Conservation (phyloP, 441 rosid species). For the Adansonia madagascariensis region DNA sequence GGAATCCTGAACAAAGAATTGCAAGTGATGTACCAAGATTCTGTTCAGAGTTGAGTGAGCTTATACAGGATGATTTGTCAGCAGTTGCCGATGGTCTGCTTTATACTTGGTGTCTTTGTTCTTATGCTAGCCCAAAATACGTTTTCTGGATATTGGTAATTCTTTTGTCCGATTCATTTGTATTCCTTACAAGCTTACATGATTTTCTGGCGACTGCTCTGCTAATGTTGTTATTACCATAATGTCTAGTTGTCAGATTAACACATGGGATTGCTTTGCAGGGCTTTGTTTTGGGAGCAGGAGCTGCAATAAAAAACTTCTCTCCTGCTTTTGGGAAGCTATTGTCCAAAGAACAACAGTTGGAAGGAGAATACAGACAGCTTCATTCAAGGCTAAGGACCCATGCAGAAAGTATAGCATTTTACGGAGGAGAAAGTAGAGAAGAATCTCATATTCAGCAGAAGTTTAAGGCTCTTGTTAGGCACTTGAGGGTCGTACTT, state of each 20-base stretch:
- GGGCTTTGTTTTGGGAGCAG: constrained; percentile 97
- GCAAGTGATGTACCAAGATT: constrained; percentile 97
- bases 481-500: constrained; percentile 78
- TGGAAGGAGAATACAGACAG: constrained; percentile 96
- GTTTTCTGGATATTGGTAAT: constrained; percentile 93
- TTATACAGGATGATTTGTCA: constrained; percentile 88
- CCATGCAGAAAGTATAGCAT: constrained; percentile 98
- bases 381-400: constrained; percentile 99
- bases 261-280: constrained; percentile 39
- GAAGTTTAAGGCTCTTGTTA: constrained; percentile 77
- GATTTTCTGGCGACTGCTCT: background rate
- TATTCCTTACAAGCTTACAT: background rate
- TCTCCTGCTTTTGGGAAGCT: constrained; percentile 97
- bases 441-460: constrained; percentile 92
- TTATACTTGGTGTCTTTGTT: constrained; percentile 96
- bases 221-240: background rate
- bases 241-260: constrained; percentile 27
- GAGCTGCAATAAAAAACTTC: constrained; percentile 81
- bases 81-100: constrained; percentile 91
- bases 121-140: constrained; percentile 99
- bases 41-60: constrained; percentile 95
- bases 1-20: constrained; percentile 93
- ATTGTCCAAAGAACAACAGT: constrained; percentile 92
- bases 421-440: constrained; percentile 92
- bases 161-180: constrained; percentile 12